Base-by-base conservation (phyloP, 441 rosid species). In the Syzygium malaccense region DNA sequence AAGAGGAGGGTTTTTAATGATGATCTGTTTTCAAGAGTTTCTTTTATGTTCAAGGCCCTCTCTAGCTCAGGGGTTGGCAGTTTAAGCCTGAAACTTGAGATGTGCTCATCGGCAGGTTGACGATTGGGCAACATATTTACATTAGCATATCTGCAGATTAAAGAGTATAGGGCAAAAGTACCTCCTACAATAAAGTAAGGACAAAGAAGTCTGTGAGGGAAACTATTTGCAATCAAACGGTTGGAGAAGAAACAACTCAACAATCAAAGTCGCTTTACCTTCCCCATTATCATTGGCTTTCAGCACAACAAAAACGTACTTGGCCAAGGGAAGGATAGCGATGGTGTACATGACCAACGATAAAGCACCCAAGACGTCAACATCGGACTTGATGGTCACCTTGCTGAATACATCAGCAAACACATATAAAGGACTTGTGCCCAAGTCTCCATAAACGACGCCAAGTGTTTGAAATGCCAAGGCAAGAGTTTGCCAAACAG, bases 401-500 rank as follows among this genome's bases (percentile, higher is more conserved):
- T 97, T 96, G 93, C 98, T 96, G 93, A 98, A 98, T 86, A 98
- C 99, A 91, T 97, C 99, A 85, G 92, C 85, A 91, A 96, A 98
- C 58, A 98, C 99, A 90, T 98, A 98, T 71, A 98, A 94, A 86
- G 99, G 99, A 91, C 98, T 95, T 60, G 99, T 96, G 68, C 99
- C 99, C 98, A 98, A 90, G 91, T 98, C 99, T 80, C 99, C 99
- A 89, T 98, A 98, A 33, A 98, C 99, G 58, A 97, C 97, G 87
- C 99, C 99, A 41, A 98, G 97, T 32, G 99, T 98, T 91, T 98
- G 99, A 93, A 98, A 98, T 83, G 99, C 99, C 90, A 98, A 89
- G 48, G 94, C 95, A 91, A 98, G 86, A 53, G 96, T 95, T 78
- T 66, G 80, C 96, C 96, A 95, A 87, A 92, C 88, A 17, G 98